phyloP scores from a whole-genome alignment of 225 moss, liverwort and hornwort genomes.

The Physcomitrium patens region DNA sequence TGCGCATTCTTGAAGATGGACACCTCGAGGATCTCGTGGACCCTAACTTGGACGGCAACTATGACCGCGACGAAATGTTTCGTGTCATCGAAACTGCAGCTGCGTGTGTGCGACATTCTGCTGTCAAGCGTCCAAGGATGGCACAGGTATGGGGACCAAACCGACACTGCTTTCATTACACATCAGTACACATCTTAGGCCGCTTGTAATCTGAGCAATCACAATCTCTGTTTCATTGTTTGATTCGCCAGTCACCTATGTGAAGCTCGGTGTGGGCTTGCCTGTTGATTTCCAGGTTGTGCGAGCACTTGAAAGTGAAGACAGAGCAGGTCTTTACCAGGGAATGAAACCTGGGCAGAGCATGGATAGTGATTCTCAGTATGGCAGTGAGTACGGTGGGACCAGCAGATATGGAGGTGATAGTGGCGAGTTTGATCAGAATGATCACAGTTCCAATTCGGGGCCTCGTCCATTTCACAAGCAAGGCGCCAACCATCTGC shows the following conservation, averaged over 20 bases:
- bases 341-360: slow-evolving; percentile 79
- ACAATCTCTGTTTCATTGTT: too few species aligned
- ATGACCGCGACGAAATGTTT: slow-evolving; percentile 68
- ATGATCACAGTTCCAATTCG: slow-evolving; percentile 47
- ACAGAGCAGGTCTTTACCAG: slow-evolving; percentile 69
- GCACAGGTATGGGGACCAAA: slow-evolving; percentile 47
- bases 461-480: slow-evolving; percentile 45
- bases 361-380: slow-evolving; percentile 42
- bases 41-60: slow-evolving; percentile 54
- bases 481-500: slow-evolving; percentile 32
- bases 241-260: too few species aligned
- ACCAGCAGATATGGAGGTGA: slow-evolving; percentile 26
- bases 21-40: slow-evolving; percentile 66
- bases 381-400: slow-evolving; percentile 37
- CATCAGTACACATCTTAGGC: too few species aligned
- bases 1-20: slow-evolving; percentile 64
- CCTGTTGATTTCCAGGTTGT: slow-evolving; percentile 46
- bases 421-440: slow-evolving; percentile 62
- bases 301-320: slow-evolving; percentile 74
- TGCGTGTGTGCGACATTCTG: slow-evolving; percentile 78
- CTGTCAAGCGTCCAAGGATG: slow-evolving; percentile 81
- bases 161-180: background rate
- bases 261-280: background rate
- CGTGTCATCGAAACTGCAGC: slow-evolving; percentile 75
- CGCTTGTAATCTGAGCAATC: too few species aligned